Base-by-base conservation (phyloP, 805 yeast species). In the Starmerella geochares region DNA sequence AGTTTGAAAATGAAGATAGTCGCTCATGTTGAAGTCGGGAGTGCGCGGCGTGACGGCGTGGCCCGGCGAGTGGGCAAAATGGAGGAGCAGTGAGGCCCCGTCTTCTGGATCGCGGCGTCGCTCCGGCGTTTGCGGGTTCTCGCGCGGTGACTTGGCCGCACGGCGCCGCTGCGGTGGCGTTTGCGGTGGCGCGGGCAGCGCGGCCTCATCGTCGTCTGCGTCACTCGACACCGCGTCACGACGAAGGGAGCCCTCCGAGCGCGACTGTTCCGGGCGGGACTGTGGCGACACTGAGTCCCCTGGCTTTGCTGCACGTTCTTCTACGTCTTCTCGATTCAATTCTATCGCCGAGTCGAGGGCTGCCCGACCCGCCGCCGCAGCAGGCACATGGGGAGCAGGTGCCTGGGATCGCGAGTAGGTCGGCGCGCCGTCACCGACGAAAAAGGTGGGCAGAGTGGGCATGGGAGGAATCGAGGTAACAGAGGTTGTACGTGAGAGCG, bases 51-150 rank as follows among this genome's bases (percentile, higher is more conserved):
- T 57, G 13, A 31, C 46, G 13, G 37, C 46, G 35, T 68, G 60
- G 54, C 69, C 53, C 1, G 95, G 95, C 8, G 92, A 83, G 6
- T 88, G 82, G 2, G 95, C 94, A 57, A 86, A 69, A 64, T 77
- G 86, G 77, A 86, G 75, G 54, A 86, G 72, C 53, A 86, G 67
- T 62, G 82, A 90, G 1, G 94, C 95, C 13, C 94, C 95, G 65
- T 83, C 92, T 14, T 31, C 46, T 13, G 20, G 21, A 21, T 35
- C 48, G n/a, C 36, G 47, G 16, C 31, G 31, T 7, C 52, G 50
- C 31, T 64, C 62, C 4, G 68, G 65, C 8, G 66, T 62, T 31
- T 55, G 52, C 16, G 65, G 65, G 3, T 54, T 46, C 23, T 40
- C 44, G 32, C 44, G 33, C 44, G 32, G 13, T 5, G 44, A 17